These are phyloP conservation scores for Triangularia verruculosa DNA, from an alignment of 2,329 filamentous ascomycete genomes.

Conservation along the genomic window DNA sequence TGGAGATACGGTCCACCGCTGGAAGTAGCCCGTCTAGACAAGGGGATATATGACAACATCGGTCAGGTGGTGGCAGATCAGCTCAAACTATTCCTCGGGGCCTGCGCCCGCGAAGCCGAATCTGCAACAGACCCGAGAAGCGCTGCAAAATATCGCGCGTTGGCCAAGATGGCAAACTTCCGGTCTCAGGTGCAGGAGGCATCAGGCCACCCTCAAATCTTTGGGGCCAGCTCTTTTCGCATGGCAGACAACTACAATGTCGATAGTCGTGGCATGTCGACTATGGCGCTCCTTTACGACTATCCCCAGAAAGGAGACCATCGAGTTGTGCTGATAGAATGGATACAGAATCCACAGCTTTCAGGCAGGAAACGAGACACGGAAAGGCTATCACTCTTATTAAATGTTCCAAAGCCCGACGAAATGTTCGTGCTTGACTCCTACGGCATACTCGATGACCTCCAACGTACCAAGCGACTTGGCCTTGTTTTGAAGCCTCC, in stretches of 20 bases:
- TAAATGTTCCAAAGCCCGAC: not conserved
- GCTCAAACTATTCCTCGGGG: not conserved
- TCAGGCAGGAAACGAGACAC: not conserved
- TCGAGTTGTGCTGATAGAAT: not conserved
- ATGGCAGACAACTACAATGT: not conserved
- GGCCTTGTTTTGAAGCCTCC: not conserved
- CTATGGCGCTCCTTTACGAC: not conserved
- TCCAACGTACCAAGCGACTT: not conserved
- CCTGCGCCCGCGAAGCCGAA: not conserved
- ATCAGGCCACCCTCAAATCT: not conserved
- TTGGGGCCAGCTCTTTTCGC: not conserved
- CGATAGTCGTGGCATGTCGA: not conserved
- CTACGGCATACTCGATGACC: not conserved
- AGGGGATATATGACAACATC: not conserved
- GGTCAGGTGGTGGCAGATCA: not conserved
- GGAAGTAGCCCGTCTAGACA: not conserved
- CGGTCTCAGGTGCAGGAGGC: not conserved
- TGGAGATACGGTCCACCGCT: not conserved
- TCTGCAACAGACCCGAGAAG: not conserved
- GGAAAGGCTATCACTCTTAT: not conserved
- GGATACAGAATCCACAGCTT: not conserved
- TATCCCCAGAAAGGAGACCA: not conserved
- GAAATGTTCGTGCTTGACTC: not conserved
- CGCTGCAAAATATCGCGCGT: not conserved
- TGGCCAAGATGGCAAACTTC: not conserved